Evolutionary conservation across 768 basidiomycete species (phyloP).

Genomic region (Boletus barrowsii): DNA sequence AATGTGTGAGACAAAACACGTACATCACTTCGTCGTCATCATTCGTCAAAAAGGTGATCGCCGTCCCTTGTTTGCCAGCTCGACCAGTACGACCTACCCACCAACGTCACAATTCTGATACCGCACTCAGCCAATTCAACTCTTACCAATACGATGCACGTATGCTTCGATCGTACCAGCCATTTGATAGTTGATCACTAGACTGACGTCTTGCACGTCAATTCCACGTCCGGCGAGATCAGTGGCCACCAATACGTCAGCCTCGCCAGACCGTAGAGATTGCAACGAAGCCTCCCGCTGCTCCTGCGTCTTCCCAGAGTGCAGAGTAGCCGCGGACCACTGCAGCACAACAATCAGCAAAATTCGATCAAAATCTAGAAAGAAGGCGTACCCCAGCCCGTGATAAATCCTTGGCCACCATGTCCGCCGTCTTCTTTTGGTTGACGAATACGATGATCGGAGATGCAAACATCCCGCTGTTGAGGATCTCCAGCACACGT

Average conservation of each 20-base stretch:
- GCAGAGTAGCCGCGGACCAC: conserved; percentile 90
- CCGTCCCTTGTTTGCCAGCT: conserved; percentile 89
- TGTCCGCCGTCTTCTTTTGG: conserved; percentile 98
- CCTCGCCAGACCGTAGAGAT: conserved; percentile 78
- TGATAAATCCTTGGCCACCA: conserved; percentile 92
- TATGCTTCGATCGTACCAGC: conserved; percentile 94
- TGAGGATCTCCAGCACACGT: conserved; percentile 87
- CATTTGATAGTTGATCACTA: conserved; percentile 99
- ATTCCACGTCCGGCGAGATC: conserved; percentile 98
- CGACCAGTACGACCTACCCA: conserved; percentile 90
- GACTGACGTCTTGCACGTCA: conserved; percentile 93
- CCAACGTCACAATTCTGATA: background rate
- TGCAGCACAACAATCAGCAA: conserved; percentile 29
- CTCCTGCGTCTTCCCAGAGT: conserved; percentile 97
- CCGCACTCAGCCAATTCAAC: background rate
- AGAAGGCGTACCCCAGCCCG: conserved; percentile 73
- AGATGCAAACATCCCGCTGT: conserved; percentile 74
- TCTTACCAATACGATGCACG: conserved; percentile 93
- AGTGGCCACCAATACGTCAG: conserved; percentile 91
- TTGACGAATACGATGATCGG: conserved; percentile 99
- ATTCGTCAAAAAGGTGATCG: conserved; percentile 95
- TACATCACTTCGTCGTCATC: conserved; percentile 98
- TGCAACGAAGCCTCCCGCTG: conserved; percentile 93
- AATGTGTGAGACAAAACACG: conserved; percentile 30
- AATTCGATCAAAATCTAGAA: background rate